Evolutionary conservation across 2,329 filamentous ascomycete species (phyloP).

Genomic region (Trichoderma guizhouense): DNA sequence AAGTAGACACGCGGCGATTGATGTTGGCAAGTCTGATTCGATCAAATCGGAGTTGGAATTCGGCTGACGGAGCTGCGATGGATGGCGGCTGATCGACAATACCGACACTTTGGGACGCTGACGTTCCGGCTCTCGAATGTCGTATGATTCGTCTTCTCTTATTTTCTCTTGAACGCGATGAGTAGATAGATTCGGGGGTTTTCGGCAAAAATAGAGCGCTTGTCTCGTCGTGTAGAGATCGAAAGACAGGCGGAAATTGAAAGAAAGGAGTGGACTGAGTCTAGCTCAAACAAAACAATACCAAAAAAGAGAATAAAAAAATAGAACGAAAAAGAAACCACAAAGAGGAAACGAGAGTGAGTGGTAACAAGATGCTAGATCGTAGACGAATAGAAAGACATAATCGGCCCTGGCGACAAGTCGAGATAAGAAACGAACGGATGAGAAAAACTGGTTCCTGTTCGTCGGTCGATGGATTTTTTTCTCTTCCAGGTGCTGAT

Average conservation of each 20-base stretch:
- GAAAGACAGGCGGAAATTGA: constrained; percentile 20
- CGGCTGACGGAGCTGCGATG: neutral
- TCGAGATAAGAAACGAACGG: constrained; percentile 14
- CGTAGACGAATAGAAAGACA: constrained; percentile 32
- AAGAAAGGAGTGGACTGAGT: constrained; percentile 46
- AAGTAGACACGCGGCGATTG: neutral
- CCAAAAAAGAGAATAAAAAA: constrained; percentile 27
- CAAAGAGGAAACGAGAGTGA: constrained; percentile 21
- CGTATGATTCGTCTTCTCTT: neutral
- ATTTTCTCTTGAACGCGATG: neutral
- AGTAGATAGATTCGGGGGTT: neutral
- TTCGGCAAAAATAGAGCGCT: neutral
- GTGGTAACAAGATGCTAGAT: constrained; percentile 24
- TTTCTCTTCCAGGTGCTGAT: neutral
- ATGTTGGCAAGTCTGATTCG: neutral
- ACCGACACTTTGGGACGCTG: neutral
- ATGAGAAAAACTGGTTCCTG: constrained; percentile 6
- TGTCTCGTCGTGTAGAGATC: neutral
- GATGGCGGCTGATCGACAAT: neutral
- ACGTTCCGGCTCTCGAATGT: neutral
- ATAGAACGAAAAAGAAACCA: constrained; percentile 24
- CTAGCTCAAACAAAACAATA: constrained; percentile 39
- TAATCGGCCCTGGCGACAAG: constrained; percentile 30
- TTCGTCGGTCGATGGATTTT: neutral
- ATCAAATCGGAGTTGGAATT: neutral